Base-by-base conservation (phyloP, 257 asterid species). In the Solanum peruvianum region DNA sequence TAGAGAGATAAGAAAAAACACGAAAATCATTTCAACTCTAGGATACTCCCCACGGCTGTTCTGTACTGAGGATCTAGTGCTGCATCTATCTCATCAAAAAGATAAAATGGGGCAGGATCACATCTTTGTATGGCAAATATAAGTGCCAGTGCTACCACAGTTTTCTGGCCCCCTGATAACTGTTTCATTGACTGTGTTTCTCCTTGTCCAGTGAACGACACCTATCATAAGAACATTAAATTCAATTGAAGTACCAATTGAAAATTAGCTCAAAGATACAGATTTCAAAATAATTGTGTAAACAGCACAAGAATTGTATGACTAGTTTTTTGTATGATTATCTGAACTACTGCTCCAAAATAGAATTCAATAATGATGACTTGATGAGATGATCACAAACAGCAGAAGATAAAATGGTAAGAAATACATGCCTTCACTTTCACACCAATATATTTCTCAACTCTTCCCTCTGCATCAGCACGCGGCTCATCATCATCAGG, bases 31-130 rank as follows among this genome's bases (percentile, higher is more conserved):
- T 16, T 62, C 39, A 45, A 90, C 71, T 7, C 88, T 49, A 95
- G 99, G 99, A 97, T 97, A 97, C 99, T 93, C 86, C 99, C 99
- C 3, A 97, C 99, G 35, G 99, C 99, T 29, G 99, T 97, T 93
- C 99, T 92, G 93, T 97, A 97, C 89, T 97, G 99, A 76, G 99
- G 99, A 93, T 97, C 99, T 42, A 97, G 96, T 37, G 99, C 99
- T 37, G 99, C 99, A 91, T 97, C 99, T 70, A 97, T 97, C 93
- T 97, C 99, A 86, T 97, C 99, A 87, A 97, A 97, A 86, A 97
- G 99, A 93, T 97, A 97, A 90, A 97, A 97, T 21, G 99, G 99
- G 33, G 99, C 99, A 69, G 99, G 99, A 90, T 97, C 99, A 87
- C 99, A 97, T 75, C 98, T 94, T 86, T 97, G 99, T 84, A 97